A percentile compares a stretch with the other conserved stretches of the same genome.
These are phyloP conservation scores for Hygrophoropsis aurantiaca DNA, from an alignment of 768 basidiomycete species.

Conservation along the genomic window DNA sequence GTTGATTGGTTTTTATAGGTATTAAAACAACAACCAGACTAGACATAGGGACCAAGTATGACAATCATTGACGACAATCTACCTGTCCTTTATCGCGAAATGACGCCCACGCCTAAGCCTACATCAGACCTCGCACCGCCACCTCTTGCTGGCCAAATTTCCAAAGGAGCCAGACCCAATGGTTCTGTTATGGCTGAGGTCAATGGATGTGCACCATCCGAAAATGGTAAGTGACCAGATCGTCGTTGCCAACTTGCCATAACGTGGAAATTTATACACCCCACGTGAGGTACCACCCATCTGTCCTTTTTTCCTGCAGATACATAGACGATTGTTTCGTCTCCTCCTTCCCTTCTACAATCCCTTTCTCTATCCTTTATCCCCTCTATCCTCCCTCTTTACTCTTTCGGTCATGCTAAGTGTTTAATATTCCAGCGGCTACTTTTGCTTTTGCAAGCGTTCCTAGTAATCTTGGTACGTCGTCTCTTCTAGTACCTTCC, in stretches of 20 bases:
- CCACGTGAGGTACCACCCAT: conserved; percentile 3
- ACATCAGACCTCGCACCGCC: no score
- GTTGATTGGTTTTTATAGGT: background rate
- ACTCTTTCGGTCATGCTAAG: background rate
- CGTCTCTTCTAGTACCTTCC: conserved; percentile 2
- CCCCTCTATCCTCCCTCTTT: background rate
- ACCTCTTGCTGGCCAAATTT: background rate
- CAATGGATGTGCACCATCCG: background rate
- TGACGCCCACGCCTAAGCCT: background rate
- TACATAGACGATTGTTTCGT: background rate
- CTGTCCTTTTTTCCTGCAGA: background rate
- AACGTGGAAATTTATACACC: conserved; percentile 5
- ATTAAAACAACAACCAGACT: background rate
- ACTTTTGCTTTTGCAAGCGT: background rate
- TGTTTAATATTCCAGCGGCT: background rate
- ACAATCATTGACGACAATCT: conserved; percentile 4
- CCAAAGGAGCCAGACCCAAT: background rate
- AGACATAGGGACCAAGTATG: background rate
- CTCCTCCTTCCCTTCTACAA: background rate
- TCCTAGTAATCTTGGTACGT: background rate
- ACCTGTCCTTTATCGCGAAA: background rate
- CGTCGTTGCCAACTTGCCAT: conserved; percentile 10
- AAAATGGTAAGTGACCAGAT: conserved; percentile 17
- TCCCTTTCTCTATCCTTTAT: background rate
- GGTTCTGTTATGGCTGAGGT: background rate